Conservation (phyloP, 495 filamentous ascomycete species). For the Apodospora peruviana region DNA sequence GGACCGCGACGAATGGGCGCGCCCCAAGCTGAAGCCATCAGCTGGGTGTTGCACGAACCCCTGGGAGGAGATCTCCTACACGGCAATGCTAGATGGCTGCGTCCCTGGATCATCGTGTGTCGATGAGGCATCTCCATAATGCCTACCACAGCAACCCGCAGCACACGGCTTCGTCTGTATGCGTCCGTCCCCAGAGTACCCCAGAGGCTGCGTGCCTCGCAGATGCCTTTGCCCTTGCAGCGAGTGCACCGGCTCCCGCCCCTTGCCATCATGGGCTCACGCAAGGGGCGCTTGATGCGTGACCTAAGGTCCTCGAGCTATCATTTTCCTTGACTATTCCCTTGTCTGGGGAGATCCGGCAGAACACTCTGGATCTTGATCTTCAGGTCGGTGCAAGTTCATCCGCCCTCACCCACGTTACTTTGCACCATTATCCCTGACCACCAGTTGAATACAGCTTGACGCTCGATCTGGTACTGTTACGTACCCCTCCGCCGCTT, state of each 20-base stretch:
- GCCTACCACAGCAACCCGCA: conserved; percentile 6
- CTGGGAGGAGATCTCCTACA: conserved; percentile 6
- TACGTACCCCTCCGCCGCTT: conserved; percentile 29
- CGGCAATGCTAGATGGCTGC: not conserved
- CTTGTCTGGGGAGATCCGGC: conserved; percentile 11
- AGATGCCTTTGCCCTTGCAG: too few relatives aligned
- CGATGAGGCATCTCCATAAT: conserved; percentile 18
- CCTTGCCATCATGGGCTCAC: conserved; percentile 1
- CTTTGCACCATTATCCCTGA: conserved; percentile 15
- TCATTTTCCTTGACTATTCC: conserved; percentile 14
- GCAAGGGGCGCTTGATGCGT: conserved; percentile 7
- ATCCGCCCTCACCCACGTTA: conserved; percentile 5
- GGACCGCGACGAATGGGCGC: not conserved
- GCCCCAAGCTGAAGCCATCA: not conserved
- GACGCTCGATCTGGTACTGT: conserved; percentile 19
- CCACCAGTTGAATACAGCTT: conserved; percentile 11
- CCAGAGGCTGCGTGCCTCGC: too few relatives aligned
- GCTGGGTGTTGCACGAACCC: not conserved
- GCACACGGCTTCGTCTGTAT: conserved; percentile 9
- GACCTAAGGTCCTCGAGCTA: conserved; percentile 13
- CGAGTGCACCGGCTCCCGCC: not conserved
- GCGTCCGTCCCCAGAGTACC: not conserved
- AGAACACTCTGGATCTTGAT: conserved; percentile 10
- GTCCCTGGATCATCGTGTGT: conserved; percentile 10
- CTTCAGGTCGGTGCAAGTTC: conserved; percentile 10